These are phyloP conservation scores for Colletotrichum melonis DNA, from an alignment of 2,329 filamentous ascomycete species.

Conservation along the genomic window DNA sequence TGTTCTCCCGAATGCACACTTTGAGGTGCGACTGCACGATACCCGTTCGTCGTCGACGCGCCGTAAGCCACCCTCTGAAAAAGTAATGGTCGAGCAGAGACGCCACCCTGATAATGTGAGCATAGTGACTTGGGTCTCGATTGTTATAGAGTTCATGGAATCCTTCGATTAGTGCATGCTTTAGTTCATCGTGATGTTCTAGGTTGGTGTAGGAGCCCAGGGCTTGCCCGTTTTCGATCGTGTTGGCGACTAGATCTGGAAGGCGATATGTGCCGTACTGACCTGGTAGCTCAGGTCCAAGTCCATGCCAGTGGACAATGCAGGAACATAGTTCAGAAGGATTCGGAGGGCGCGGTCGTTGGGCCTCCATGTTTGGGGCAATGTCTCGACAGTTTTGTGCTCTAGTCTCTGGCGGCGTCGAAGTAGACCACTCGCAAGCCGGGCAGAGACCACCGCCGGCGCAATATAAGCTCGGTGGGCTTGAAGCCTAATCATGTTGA, in stretches of 20 bases:
- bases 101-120: background rate
- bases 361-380: background rate
- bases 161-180: background rate
- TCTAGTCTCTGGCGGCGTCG: background rate
- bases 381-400: background rate
- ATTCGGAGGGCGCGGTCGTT: background rate
- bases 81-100: conserved; percentile 14
- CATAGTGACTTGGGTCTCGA: background rate
- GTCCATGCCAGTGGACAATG: background rate
- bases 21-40: background rate
- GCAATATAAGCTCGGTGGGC: background rate
- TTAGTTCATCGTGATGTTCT: background rate
- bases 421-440: background rate
- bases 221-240: background rate
- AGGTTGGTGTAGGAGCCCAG: background rate
- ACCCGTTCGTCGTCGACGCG: too few species aligned
- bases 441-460: background rate
- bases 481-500: background rate
- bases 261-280: background rate
- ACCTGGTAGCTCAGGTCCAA: background rate
- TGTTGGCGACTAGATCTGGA: background rate
- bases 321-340: background rate
- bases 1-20: background rate
- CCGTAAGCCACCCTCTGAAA: conserved; percentile 15
- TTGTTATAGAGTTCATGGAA: conserved; percentile 17